Evolutionary conservation across 192 early-diverging fungal genomes (phyloP), one percentile per base, ranked within the genome.

Genomic region (Coemansia sp.): DNA sequence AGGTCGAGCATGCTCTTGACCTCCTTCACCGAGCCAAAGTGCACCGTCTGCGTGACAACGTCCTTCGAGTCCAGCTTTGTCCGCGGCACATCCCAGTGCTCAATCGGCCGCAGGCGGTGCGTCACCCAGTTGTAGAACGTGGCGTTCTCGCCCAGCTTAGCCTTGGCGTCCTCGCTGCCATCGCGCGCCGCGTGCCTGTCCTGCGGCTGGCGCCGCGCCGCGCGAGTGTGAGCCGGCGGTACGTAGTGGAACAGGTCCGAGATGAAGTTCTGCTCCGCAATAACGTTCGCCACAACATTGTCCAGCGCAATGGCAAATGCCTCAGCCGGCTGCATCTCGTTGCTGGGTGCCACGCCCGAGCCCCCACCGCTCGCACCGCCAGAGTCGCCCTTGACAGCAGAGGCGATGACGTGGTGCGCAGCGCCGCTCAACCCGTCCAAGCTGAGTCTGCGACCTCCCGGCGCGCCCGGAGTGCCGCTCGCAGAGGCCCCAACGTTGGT

Each of bases 231-330:
- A 0, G 59, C 81, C 17, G 70, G 84, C 54, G 76, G 79, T n/a
- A 75, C 69, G 81, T 87, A 72, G 72, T 90, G 86, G 59, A 99
- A 98, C 34, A 95, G 78, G 65, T 97, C 94, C 17, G 88, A 87
- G 50, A 97, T 86, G 68, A 93, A 95, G 78, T 97, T 98, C 78
- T 98, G 94, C 77, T 96, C 95, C 3, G 92, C 81, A 11, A 93
- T 85, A 13, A 97, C 88, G 14, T 89, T 73, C 27, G 87, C 70
- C 10, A 89, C 79, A 21, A 95, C 78, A 41, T 69, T 78, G 2
- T 74, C 73, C 44, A 83, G 41, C 21, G 76, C 75, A 60, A 75
- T 78, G 10, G 69, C 41, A 67, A 78, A 83, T 1, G 72, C 81
- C 65, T 83, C 81, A 6, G 69, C 50, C 5, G 76, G 75, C 56